Evolutionary conservation across 208 protist species (phyloP).

Genomic region (Blechomonas ayalai): DNA sequence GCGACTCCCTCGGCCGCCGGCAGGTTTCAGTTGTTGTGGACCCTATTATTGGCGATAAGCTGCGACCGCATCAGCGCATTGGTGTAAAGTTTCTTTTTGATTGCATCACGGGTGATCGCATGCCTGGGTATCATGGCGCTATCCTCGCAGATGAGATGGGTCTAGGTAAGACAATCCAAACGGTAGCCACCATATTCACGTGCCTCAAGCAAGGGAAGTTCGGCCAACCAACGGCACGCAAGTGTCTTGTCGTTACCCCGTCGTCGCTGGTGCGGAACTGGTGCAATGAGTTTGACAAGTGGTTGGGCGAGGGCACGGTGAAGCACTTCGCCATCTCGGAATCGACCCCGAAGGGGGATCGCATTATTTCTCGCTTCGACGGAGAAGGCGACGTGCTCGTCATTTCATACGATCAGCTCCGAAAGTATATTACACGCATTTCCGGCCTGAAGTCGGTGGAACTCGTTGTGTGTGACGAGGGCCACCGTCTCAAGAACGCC

Average conservation of each 20-base stretch:
- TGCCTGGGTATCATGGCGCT: conserved; percentile 83
- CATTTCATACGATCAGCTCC: conserved; percentile 86
- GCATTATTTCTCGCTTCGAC: conserved; percentile 91
- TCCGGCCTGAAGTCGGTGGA: conserved; percentile 52
- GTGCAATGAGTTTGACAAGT: conserved; percentile 91
- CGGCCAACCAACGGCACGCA: conserved; percentile 77
- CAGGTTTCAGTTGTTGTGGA: conserved; percentile 89
- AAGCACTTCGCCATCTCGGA: conserved; percentile 89
- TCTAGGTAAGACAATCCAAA: conserved; percentile 96
- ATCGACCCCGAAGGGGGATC: conserved; percentile 86
- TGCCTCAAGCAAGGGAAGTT: conserved; percentile 89
- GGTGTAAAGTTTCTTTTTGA: conserved; percentile 92
- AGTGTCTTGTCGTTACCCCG: conserved; percentile 88
- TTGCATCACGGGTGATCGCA: conserved; percentile 84
- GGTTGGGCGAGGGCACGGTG: conserved; percentile 74
- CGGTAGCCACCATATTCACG: conserved; percentile 89
- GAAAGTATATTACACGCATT: conserved; percentile 65
- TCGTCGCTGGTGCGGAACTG: conserved; percentile 89
- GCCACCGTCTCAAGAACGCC: conserved; percentile 79
- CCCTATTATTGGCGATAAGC: conserved; percentile 86
- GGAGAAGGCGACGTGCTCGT: conserved; percentile 84
- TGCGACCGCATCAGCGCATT: conserved; percentile 83
- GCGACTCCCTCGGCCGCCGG: conserved; percentile 64
- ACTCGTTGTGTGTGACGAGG: conserved; percentile 82
- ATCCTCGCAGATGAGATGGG: conserved; percentile 96